Percentiles rank a stretch among this genome's conserved stretches.
These are phyloP conservation scores for Hypoxylon crocopeplum DNA, from an alignment of 495 filamentous ascomycete genomes.

Conservation along the genomic window DNA sequence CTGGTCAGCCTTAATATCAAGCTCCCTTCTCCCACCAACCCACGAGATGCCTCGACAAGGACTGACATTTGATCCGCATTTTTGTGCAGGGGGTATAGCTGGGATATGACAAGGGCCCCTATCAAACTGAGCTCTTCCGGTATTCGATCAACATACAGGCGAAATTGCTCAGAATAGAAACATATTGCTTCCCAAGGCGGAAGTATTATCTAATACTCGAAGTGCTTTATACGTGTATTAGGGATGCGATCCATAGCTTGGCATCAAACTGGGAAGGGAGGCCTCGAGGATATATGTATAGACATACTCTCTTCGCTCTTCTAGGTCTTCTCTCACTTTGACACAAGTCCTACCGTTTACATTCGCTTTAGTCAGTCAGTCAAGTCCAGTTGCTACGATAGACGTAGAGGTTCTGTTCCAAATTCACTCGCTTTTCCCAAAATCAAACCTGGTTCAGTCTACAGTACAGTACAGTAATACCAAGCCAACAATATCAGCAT, in stretches of 20 bases:
- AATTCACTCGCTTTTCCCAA: constrained; percentile 19
- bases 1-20: constrained; percentile 20
- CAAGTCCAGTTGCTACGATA: constrained; percentile 17
- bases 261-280: constrained; percentile 6
- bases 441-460: constrained; percentile 3
- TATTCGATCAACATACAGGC: constrained; percentile 25
- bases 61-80: constrained; percentile 32
- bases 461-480: neutral
- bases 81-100: constrained; percentile 15
- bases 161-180: constrained; percentile 36
- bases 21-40: neutral
- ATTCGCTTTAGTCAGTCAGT: constrained; percentile 17
- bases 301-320: neutral
- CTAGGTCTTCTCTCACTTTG: neutral
- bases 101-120: constrained; percentile 15
- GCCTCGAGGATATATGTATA: constrained; percentile 9
- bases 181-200: constrained; percentile 14
- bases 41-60: neutral
- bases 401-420: constrained; percentile 12
- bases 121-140: constrained; percentile 13
- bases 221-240: neutral
- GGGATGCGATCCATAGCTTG: constrained; percentile 10
- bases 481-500: constrained; percentile 15
- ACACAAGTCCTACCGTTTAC: constrained; percentile 22
- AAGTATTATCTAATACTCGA: constrained; percentile 4